A percentile compares a stretch with the other conserved stretches of the same genome.
These are phyloP conservation scores for Cnidoscolus chayamansa DNA, from an alignment of 441 rosid genomes.

Conservation along the genomic window DNA sequence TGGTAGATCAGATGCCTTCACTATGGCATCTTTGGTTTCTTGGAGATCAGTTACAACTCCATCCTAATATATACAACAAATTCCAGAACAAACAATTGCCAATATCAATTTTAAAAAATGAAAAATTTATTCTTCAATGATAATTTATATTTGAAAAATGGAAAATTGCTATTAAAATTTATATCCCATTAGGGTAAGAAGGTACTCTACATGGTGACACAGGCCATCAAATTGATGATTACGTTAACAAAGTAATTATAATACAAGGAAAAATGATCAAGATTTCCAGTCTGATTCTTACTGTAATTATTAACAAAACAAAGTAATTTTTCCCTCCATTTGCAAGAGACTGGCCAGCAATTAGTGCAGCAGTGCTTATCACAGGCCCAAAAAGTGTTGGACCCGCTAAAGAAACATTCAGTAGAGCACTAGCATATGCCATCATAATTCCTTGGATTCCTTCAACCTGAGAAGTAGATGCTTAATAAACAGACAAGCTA, in stretches of 20 bases:
- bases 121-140: not conserved
- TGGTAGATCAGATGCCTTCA: constrained; percentile 89
- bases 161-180: not conserved
- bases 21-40: constrained; percentile 86
- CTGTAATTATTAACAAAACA: constrained; percentile 82
- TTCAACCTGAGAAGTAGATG: constrained; percentile 58
- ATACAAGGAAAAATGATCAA: constrained; percentile 4
- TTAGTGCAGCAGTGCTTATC: constrained; percentile 61
- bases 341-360: constrained; percentile 72
- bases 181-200: not conserved
- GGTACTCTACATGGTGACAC: not conserved
- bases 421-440: constrained; percentile 77
- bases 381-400: constrained; percentile 97
- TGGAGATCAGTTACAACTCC: constrained; percentile 95
- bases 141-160: not conserved
- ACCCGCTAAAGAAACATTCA: constrained; percentile 87
- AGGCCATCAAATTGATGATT: not conserved
- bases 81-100: constrained; percentile 14
- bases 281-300: constrained; percentile 29
- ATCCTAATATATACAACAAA: constrained; percentile 43
- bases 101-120: constrained; percentile 10
- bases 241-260: not conserved
- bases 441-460: constrained; percentile 81
- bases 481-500: constrained; percentile 15
- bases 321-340: constrained; percentile 54